These are phyloP conservation scores for Aspergillus sp. DNA, from an alignment of 2,329 filamentous ascomycete species.

Conservation along the genomic window DNA sequence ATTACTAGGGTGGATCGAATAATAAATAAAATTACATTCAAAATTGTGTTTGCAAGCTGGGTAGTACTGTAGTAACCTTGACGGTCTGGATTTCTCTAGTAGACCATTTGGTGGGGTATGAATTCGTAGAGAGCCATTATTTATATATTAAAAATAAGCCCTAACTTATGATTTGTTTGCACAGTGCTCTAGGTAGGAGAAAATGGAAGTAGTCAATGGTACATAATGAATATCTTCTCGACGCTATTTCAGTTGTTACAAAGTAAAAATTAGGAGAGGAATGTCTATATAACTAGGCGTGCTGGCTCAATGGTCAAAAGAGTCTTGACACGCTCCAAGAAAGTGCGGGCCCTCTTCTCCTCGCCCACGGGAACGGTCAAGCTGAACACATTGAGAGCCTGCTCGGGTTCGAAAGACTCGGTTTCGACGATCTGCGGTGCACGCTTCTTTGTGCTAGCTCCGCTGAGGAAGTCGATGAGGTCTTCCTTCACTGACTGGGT, in stretches of 20 bases:
- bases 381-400: slow-evolving; percentile 74
- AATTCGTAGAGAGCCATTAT: no score
- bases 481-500: slow-evolving; percentile 59
- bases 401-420: slow-evolving; percentile 12
- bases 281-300: slow-evolving; percentile 59
- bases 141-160: no score
- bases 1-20: slow-evolving; percentile 6
- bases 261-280: background rate
- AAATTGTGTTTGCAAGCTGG: background rate
- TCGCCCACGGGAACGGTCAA: slow-evolving; percentile 77
- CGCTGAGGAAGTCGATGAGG: slow-evolving; percentile 78
- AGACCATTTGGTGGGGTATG: no score
- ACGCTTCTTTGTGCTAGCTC: slow-evolving; percentile 28
- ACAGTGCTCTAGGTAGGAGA: no score
- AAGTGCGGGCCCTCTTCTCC: slow-evolving; percentile 75
- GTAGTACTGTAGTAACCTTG: no score
- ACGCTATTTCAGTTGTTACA: slow-evolving; percentile 10
- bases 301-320: slow-evolving; percentile 80
- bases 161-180: no score
- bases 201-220: background rate
- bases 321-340: slow-evolving; percentile 81
- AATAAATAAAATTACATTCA: background rate
- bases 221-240: slow-evolving; percentile 1
- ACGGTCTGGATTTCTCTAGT: background rate
- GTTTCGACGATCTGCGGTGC: slow-evolving; percentile 22